These are phyloP conservation scores for Boletus sp. DNA, from an alignment of 768 basidiomycete species.

Conservation along the genomic window DNA sequence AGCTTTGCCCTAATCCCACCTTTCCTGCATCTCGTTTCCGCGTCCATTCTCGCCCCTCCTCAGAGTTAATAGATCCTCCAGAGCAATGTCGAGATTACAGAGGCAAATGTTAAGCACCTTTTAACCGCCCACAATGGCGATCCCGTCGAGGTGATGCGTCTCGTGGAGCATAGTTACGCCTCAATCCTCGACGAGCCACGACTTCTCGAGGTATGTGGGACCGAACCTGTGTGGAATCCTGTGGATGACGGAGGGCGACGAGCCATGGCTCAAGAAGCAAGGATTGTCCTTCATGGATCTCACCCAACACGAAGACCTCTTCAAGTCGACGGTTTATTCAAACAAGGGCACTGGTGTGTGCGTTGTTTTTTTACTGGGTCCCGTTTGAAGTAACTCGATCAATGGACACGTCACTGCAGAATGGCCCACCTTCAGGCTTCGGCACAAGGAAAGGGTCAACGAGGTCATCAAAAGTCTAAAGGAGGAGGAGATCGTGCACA, in stretches of 20 bases:
- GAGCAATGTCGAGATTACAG: neutral
- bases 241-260: conserved; percentile 21
- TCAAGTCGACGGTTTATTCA: too few species aligned
- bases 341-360: neutral
- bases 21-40: too few species aligned
- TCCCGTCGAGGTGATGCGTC: conserved; percentile 14
- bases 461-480: neutral
- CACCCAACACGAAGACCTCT: conserved; percentile 1
- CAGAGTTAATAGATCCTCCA: conserved; percentile 1
- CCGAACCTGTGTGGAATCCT: conserved; percentile 11
- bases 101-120: conserved; percentile 2
- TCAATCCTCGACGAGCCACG: conserved; percentile 19
- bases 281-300: conserved; percentile 15
- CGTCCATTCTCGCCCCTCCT: too few species aligned
- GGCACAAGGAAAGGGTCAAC: conserved; percentile 12
- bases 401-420: neutral
- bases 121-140: conserved; percentile 14
- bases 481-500: conserved; percentile 33
- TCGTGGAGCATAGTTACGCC: conserved; percentile 12
- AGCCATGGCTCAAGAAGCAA: conserved; percentile 9
- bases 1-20: too few species aligned
- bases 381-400: neutral
- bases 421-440: conserved; percentile 16
- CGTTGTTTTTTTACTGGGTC: neutral
- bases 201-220: conserved; percentile 12